Evolutionary conservation across 305 asterid genomes (phyloP), one percentile per base, ranked within the genome.

Genomic region (Rubia peregrina): DNA sequence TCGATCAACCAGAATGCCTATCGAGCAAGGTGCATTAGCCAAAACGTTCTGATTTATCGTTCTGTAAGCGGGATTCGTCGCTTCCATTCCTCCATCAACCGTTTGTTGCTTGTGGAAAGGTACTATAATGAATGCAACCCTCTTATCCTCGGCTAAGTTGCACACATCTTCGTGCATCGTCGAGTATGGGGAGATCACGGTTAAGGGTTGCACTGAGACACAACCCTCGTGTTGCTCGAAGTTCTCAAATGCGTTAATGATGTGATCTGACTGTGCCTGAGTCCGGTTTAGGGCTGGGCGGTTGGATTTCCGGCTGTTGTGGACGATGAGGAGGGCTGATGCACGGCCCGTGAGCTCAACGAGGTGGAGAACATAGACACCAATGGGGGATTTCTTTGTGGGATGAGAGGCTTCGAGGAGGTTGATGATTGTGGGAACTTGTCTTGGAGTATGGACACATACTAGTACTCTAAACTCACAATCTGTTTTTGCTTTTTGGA

Each of bases 91-190:
- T 0, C 98, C 98, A 43, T 90, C 98, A 6, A 92, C 97, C 0
- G 96, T 87, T 65, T 92, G 98, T 36, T 92, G 98, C 36, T 90
- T 92, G 75, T 92, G 97, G 62, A 92, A 92, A 1, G 97, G 98
- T 65, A 90, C 43, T 61, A 92, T 80, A 6, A 92, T 76, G 14
- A 92, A 66, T 1, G 96, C 89, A 0, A 80, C 88, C 0, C 90
- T 84, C 9, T 90, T 88, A 60, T 92, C 98, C 82, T 89, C 91
- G 0, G 96, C 95, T 19, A 92, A 84, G 38, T 72, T 75, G 74
- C 96, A 90, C 0, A 93, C 84, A 53, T 90, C 98, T 70, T 93
- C 97, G 21, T 93, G 98, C 90, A 93, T 93, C 1, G 95, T 92
- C 0, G 96, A 84, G 84, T 90, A 92, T 9, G 98, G 98, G 7